Conservation (phyloP, 208 protist species). For the Leptomonas pyrrhocoris region DNA sequence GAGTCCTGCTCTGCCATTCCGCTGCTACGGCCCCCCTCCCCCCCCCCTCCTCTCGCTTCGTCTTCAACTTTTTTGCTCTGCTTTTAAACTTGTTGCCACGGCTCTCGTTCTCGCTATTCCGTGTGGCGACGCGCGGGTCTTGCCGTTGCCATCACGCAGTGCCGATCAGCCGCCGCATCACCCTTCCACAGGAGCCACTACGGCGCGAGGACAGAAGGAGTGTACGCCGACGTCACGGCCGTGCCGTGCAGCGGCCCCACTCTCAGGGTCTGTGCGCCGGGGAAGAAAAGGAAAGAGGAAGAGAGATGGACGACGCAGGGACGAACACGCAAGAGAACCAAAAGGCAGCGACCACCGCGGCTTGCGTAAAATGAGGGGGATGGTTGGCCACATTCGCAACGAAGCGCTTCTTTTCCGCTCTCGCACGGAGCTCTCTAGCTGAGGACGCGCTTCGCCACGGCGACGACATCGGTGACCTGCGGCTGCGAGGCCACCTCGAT, state of each 20-base stretch:
- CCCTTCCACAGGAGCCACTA: neutral
- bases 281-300: neutral
- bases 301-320: neutral
- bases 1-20: neutral
- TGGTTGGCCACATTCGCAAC: too few relatives aligned
- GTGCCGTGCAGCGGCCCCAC: too few relatives aligned
- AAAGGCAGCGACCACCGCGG: neutral
- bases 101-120: neutral
- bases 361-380: neutral
- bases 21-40: too few relatives aligned
- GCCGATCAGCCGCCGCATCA: neutral
- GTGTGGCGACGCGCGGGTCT: neutral
- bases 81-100: neutral
- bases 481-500: slow-evolving; percentile 92
- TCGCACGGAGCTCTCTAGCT: slow-evolving; percentile 34
- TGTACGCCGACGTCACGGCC: too few relatives aligned
- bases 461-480: slow-evolving; percentile 80
- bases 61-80: neutral
- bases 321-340: slow-evolving; percentile 1
- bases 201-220: too few relatives aligned
- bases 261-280: too few relatives aligned
- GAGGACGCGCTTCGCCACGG: slow-evolving; percentile 78
- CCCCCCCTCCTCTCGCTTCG: too few relatives aligned
- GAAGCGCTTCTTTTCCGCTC: neutral
- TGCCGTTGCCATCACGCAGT: neutral